These are phyloP conservation scores for Russula sp. DNA, from an alignment of 768 basidiomycete species.

Conservation along the genomic window DNA sequence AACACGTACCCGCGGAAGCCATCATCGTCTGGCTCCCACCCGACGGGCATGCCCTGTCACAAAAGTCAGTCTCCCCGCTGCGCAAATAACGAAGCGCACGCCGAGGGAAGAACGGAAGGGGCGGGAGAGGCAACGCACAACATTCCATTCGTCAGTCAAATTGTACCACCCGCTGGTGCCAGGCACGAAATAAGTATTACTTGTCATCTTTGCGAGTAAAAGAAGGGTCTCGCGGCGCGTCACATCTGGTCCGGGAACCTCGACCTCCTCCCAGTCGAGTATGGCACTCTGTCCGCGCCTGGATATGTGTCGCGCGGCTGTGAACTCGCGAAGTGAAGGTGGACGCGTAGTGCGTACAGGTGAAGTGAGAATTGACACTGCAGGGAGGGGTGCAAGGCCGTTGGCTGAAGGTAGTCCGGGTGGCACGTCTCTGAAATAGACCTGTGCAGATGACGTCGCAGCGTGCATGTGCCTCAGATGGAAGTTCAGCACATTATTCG, in stretches of 20 bases:
- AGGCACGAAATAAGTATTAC: slow-evolving; percentile 76
- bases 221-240: slow-evolving; percentile 69
- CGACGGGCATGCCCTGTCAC: slow-evolving; percentile 62
- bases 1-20: slow-evolving; percentile 94
- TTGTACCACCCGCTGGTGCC: slow-evolving; percentile 73
- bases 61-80: background rate
- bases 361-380: slow-evolving; percentile 19
- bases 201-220: slow-evolving; percentile 90
- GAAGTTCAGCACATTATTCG: slow-evolving; percentile 39
- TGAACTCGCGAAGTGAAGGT: background rate
- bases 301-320: slow-evolving; percentile 9
- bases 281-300: slow-evolving; percentile 39
- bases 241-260: slow-evolving; percentile 69
- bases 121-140: slow-evolving; percentile 21
- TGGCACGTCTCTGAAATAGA: slow-evolving; percentile 53
- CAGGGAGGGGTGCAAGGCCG: slow-evolving; percentile 27
- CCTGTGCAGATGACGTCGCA: slow-evolving; percentile 44
- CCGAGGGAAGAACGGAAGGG: slow-evolving; percentile 6
- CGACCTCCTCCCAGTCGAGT: slow-evolving; percentile 68
- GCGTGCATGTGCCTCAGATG: slow-evolving; percentile 63
- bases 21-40: slow-evolving; percentile 85
- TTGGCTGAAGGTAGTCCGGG: slow-evolving; percentile 27
- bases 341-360: slow-evolving; percentile 10
- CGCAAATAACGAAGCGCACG: background rate
- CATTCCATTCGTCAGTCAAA: slow-evolving; percentile 63